Conservation (phyloP, 2,329 filamentous ascomycete genomes). For the Venturiaceae sp. region DNA sequence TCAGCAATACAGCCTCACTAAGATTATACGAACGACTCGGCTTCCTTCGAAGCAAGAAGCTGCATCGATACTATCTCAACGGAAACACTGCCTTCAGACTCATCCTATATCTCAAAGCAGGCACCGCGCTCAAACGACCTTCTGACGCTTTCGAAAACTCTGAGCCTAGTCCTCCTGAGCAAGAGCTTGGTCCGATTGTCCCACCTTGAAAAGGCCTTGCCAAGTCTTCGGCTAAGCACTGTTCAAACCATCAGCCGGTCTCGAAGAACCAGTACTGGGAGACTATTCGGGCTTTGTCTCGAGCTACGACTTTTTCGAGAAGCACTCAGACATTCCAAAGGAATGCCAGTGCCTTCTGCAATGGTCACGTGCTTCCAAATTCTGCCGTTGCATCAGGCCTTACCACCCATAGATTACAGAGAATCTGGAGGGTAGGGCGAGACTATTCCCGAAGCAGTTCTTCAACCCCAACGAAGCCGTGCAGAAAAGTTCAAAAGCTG, state of each 20-base stretch:
- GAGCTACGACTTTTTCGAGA: no score
- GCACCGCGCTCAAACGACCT: slow-evolving; percentile 33
- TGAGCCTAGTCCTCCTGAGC: background rate
- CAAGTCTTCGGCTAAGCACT: background rate
- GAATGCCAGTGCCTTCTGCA: no score
- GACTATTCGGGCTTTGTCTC: no score
- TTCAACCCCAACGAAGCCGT: no score
- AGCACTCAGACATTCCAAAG: no score
- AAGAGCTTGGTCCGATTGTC: background rate
- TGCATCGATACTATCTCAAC: slow-evolving; percentile 94
- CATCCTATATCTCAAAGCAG: slow-evolving; percentile 66
- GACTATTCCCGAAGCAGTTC: background rate
- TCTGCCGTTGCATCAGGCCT: no score
- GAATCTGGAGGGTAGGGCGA: background rate
- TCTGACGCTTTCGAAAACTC: background rate
- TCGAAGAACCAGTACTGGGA: no score
- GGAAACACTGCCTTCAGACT: slow-evolving; percentile 90
- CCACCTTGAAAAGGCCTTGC: no score
- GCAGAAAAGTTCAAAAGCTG: background rate
- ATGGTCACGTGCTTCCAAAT: no score
- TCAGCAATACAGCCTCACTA: slow-evolving; percentile 82
- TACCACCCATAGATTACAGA: background rate
- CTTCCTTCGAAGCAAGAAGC: slow-evolving; percentile 81
- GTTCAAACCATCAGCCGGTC: background rate
- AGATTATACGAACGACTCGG: slow-evolving; percentile 87